phyloP scores from a whole-genome alignment of 2,329 filamentous ascomycete genomes.

The Microdochium nivale region DNA sequence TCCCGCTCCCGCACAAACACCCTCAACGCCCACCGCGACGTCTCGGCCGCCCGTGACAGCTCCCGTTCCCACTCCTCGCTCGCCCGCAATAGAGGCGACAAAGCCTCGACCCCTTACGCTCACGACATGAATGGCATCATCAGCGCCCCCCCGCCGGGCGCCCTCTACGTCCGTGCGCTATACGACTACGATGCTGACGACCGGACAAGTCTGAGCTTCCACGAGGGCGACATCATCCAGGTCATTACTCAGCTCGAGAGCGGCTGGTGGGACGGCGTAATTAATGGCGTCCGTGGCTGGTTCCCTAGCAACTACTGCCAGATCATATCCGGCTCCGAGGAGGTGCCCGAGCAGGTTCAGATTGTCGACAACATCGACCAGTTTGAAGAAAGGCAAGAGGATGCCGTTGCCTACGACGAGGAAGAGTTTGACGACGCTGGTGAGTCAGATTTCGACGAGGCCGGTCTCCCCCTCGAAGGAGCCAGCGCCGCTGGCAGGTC shows the following conservation, averaged over 20 bases:
- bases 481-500: conserved; percentile 50
- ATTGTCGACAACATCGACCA: conserved; percentile 42
- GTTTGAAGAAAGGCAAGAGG: conserved; percentile 53
- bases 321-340: conserved; percentile 68
- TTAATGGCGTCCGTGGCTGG: conserved; percentile 94
- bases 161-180: conserved; percentile 87
- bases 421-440: conserved; percentile 60
- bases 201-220: conserved; percentile 91
- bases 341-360: conserved; percentile 54
- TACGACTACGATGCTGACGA: conserved; percentile 99
- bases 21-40: conserved; percentile 18
- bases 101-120: conserved; percentile 16
- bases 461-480: conserved; percentile 60
- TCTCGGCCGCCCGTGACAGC: conserved; percentile 16
- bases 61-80: conserved; percentile 22
- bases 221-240: conserved; percentile 94
- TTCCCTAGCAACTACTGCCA: conserved; percentile 99
- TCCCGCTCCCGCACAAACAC: conserved; percentile 15
- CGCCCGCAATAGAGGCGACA: conserved; percentile 21
- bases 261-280: conserved; percentile 99
- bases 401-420: conserved; percentile 51
- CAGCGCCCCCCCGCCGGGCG: conserved; percentile 50
- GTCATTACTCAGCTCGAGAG: conserved; percentile 97
- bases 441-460: conserved; percentile 53
- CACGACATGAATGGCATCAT: conserved; percentile 52